Conservation (phyloP, 805 yeast genomes). For the Ogataea corticis region DNA sequence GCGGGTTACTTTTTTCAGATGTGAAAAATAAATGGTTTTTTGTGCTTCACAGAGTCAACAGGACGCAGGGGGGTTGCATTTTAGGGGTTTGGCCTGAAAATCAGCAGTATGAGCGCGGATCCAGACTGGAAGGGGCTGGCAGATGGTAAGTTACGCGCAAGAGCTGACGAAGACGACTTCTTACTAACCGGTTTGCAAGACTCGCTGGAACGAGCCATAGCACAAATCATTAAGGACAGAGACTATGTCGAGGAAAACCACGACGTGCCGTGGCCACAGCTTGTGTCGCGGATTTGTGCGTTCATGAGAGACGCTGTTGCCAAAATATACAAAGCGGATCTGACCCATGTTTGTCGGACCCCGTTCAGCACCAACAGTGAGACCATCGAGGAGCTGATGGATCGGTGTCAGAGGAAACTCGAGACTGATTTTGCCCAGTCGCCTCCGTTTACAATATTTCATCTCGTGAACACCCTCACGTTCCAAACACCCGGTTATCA, state of each 20-base stretch:
- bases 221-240: conserved; percentile 16
- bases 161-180: not conserved
- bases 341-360: conserved; percentile 11
- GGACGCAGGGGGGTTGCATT: not conserved
- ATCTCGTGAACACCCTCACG: conserved; percentile 18
- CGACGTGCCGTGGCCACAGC: conserved; percentile 14
- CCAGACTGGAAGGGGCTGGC: conserved; percentile 5
- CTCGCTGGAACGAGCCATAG: conserved; percentile 11
- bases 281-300: conserved; percentile 12
- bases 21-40: no score
- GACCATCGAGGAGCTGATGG: conserved; percentile 16
- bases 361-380: conserved; percentile 16
- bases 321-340: conserved; percentile 20
- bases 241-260: conserved; percentile 22
- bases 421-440: conserved; percentile 19
- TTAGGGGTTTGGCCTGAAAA: not conserved
- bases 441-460: conserved; percentile 34
- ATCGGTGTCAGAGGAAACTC: conserved; percentile 14
- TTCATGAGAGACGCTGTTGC: conserved; percentile 13
- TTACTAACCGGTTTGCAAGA: conserved; percentile 4
- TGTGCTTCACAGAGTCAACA: not conserved
- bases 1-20: no score
- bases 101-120: not conserved
- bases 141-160: conserved; percentile 12
- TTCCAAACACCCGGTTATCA: conserved; percentile 19